These are phyloP conservation scores for Fusarium sp. DNA, from an alignment of 2,329 filamentous ascomycete species.

Conservation along the genomic window DNA sequence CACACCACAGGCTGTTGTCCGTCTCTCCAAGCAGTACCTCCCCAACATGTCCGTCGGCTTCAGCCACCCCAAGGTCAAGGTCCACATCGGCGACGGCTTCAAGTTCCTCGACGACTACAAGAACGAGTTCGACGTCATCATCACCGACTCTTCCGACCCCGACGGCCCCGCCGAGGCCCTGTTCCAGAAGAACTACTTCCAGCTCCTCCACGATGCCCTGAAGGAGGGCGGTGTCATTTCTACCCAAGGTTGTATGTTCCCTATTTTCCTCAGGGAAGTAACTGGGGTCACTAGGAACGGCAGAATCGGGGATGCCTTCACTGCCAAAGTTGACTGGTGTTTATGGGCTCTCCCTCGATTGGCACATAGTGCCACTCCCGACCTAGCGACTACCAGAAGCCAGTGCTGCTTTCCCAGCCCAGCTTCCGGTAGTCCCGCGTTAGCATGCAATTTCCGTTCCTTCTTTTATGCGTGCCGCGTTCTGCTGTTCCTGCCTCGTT, in stretches of 20 bases:
- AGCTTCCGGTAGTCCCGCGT: conserved; percentile 53
- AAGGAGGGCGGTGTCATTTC: conserved; percentile 97
- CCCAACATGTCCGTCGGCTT: conserved; percentile 94
- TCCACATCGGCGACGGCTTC: conserved; percentile 96
- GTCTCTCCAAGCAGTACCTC: conserved; percentile 97
- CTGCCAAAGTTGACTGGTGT: conserved; percentile 35
- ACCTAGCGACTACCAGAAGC: conserved; percentile 53
- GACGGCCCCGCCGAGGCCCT: conserved; percentile 96
- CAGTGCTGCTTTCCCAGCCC: conserved; percentile 54
- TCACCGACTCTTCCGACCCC: conserved; percentile 97
- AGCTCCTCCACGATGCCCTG: conserved; percentile 90
- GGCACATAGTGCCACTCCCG: conserved; percentile 42
- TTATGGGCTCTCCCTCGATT: conserved; percentile 38
- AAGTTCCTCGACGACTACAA: conserved; percentile 98
- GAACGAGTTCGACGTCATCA: conserved; percentile 98
- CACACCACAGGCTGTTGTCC: conserved; percentile 81
- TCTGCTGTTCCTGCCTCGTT: conserved; percentile 38
- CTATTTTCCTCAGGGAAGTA: conserved; percentile 65
- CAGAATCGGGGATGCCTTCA: conserved; percentile 40
- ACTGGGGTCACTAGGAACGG: conserved; percentile 51
- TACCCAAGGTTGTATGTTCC: conserved; percentile 99
- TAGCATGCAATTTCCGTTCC: conserved; percentile 38
- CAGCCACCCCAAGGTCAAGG: conserved; percentile 91
- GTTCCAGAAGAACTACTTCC: conserved; percentile 99
- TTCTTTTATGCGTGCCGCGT: conserved; percentile 23